Base-by-base conservation (phyloP, 1,284 basidiomycete species). In the Wolfiporia cocos region DNA sequence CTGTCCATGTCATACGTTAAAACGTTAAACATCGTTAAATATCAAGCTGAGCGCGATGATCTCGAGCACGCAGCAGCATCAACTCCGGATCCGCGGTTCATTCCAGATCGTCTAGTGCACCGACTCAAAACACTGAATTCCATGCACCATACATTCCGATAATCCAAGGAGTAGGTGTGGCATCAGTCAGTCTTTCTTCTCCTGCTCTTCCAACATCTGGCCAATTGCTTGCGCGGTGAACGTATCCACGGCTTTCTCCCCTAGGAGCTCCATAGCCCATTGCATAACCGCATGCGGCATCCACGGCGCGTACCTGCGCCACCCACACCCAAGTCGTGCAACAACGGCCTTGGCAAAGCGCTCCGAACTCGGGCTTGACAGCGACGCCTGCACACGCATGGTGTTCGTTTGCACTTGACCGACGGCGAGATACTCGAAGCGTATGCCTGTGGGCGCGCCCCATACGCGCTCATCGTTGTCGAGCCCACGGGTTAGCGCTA, bases 401-500 rank as follows among this genome's bases (percentile, higher is more conserved):
- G 33, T 42, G 40, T 49, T 50, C 30, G 56, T 48, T 37, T 45
- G 39, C 22, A 61, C 58, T 18, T 43, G 30, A 30, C 58, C 55
- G 19, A 56, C 53, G 30, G 40, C 41, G 43, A 56, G 40, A 48
- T 56, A 55, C 33, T 46, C 40, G 48, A 56, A 59, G 34, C 43
- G 44, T 21, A 61, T 53, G 34, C 56, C 55, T 9, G 56, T 49
- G 2, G 52, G 48, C 17, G 23, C 34, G 40, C 44, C 48, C 42
- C 50, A 49, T 34, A 41, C 53, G 22, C 33, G 46, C 48, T 61
- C 58, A 48, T 61, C 58, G 39, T 48, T 47, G 48, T 55, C 53
- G 33, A 61, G 49, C 20, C 50, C 51, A 33, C 52, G 52, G 22
- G 48, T 32, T 44, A 59, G 54, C 32, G 46, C 48, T 29, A 50